Base-by-base conservation (phyloP, 2,329 filamentous ascomycete species). In the Fusarium pseudoanthophilum region DNA sequence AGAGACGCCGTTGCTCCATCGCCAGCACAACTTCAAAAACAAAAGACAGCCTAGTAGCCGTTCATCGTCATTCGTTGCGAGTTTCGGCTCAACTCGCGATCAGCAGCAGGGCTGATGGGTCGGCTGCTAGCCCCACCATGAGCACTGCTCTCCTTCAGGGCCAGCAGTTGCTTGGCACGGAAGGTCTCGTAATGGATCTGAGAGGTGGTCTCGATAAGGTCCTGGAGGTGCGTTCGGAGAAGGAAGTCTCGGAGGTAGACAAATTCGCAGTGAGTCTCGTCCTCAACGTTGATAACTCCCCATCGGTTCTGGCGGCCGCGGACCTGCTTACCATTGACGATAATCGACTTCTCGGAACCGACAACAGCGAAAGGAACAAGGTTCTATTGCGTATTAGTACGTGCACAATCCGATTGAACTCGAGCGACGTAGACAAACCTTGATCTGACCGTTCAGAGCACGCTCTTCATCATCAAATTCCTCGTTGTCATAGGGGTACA, bases 121-220 rank as follows among this genome's bases (percentile, higher is more conserved):
- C 95, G 90, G 79, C 82, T 82, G 87, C 94, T 96, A 75, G 92
- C 90, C 78, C 91, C 87, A 75, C 92, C 93, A 75, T 94, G 93
- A 77, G 94, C 94, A 81, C 94, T 97, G 89, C 93, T 97, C 88
- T 99, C 96, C 91, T 98, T 99, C 83, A 99, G 90, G 66, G 96
- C 96, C 81, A 99, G 87, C 80, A 99, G 88, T 86, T 99, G 96
- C 92, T 99, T 99, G 80, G 96, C 95, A 85, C 96, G 95, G 95
- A 99, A 99, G 68, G 95, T 97, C 89, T 99, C 96, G 89, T 99
- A 99, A 89, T 99, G 96, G 85, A 98, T 99, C 88, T 99, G 96
- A 78, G 95, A 98, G 53, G 96, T 99, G 37, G 96, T 99, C 87
- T 99, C 96, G 84, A 99, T 98, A 77, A 99, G 91, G 81, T 99